Evolutionary conservation across 495 filamentous ascomycete species (phyloP).

Genomic region (Neurospora africana): DNA sequence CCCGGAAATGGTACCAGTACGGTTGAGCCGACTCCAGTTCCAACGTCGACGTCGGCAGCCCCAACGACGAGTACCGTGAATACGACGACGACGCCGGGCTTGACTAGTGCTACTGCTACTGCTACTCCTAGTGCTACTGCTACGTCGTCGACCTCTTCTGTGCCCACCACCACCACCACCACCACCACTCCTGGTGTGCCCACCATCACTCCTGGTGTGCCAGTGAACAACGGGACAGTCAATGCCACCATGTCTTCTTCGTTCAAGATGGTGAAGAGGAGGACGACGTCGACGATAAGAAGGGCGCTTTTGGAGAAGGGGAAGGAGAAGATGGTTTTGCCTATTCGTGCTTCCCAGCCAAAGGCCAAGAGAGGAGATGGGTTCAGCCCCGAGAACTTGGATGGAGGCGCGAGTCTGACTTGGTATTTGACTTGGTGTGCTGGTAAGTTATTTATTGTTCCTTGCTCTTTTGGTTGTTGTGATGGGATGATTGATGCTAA

Average conservation of each 20-base stretch:
- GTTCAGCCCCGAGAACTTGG: slow-evolving; percentile 17
- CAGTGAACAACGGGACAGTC: background rate
- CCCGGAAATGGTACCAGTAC: background rate
- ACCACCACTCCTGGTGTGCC: background rate
- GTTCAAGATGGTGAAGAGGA: background rate
- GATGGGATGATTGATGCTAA: background rate
- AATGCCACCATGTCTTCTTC: background rate
- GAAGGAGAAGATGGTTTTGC: slow-evolving; percentile 7
- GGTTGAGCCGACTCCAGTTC: background rate
- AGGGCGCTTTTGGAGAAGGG: background rate
- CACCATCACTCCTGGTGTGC: background rate
- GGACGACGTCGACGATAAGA: background rate
- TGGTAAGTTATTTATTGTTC: slow-evolving; percentile 25
- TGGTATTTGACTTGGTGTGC: slow-evolving; percentile 86
- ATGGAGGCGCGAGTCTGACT: slow-evolving; percentile 75
- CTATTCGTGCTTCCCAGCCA: slow-evolving; percentile 3
- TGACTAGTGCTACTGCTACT: background rate
- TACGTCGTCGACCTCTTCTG: background rate
- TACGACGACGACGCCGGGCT: background rate
- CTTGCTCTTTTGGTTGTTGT: background rate
- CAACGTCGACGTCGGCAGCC: background rate
- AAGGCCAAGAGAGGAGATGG: background rate
- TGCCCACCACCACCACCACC: background rate
- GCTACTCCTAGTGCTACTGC: background rate
- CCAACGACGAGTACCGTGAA: background rate